These are phyloP conservation scores for Eutypella sp. DNA, from an alignment of 2,329 filamentous ascomycete species.

Conservation along the genomic window DNA sequence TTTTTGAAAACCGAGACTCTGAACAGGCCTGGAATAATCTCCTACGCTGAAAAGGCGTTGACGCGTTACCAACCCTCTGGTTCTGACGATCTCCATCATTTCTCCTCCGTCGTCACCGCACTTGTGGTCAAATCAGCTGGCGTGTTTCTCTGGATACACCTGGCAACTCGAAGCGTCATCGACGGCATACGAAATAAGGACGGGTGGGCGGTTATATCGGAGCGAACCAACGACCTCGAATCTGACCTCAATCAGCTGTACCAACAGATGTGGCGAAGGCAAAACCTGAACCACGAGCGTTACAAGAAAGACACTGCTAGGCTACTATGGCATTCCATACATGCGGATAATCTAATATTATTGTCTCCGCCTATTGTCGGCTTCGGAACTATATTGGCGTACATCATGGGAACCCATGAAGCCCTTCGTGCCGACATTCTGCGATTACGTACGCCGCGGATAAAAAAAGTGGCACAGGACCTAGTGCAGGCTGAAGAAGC, in stretches of 20 bases:
- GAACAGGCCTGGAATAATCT: slow-evolving; percentile 1
- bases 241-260: not conserved
- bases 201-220: not conserved
- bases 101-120: not conserved
- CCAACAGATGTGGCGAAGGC: not conserved
- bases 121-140: not conserved
- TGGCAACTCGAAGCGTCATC: not conserved
- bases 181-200: not conserved
- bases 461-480: rapidly evolving
- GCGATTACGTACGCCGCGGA: rapidly evolving
- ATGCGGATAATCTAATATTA: not conserved
- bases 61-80: not conserved
- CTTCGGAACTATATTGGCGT: not conserved
- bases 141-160: not conserved
- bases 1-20: slow-evolving; percentile 4
- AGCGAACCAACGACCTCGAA: not conserved
- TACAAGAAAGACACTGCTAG: not conserved
- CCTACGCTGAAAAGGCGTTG: not conserved
- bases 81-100: not conserved
- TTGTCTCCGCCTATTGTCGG: not conserved
- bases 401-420: not conserved
- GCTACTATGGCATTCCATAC: not conserved
- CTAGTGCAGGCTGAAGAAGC: not conserved
- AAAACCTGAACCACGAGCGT: not conserved
- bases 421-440: not conserved